Percentiles rank a stretch among this genome's conserved stretches.
Evolutionary conservation across 306 rosid genomes (phyloP).

Genomic region (Prinsepia uniflora): DNA sequence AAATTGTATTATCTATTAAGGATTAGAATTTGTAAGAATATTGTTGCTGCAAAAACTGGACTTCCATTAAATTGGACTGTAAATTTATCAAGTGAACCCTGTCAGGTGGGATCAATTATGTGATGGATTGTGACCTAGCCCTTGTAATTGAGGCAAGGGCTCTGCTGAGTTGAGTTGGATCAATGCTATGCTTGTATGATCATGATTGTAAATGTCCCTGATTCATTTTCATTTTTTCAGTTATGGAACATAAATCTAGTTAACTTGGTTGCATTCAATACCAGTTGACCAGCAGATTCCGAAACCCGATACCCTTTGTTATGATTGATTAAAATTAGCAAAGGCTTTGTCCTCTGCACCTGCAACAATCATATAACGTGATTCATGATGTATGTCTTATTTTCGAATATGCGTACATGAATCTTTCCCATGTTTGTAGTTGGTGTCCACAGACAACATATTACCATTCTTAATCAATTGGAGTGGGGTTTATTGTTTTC

Average conservation of each 20-base stretch:
- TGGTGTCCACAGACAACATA: background rate
- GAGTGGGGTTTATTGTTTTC: conserved; percentile 2
- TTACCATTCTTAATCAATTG: background rate
- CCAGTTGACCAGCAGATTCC: background rate
- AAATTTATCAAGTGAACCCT: conserved; percentile 13
- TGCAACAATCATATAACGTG: conserved; percentile 1
- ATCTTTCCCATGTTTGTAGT: background rate
- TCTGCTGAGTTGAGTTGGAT: background rate
- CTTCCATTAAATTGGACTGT: background rate
- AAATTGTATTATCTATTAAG: background rate
- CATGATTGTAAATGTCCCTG: background rate
- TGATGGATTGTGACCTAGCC: conserved; percentile 12
- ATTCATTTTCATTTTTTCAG: conserved; percentile 4
- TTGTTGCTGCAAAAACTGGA: background rate
- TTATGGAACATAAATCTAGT: background rate
- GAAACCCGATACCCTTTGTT: background rate
- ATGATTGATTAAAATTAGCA: background rate
- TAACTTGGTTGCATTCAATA: background rate
- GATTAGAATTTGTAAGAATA: background rate
- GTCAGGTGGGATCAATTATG: background rate
- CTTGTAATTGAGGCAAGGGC: conserved; percentile 2
- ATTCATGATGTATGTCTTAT: background rate
- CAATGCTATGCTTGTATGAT: background rate
- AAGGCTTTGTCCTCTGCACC: background rate
- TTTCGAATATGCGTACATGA: background rate